Percentiles rank a stretch among this genome's conserved stretches.
Evolutionary conservation across 495 filamentous ascomycete genomes (phyloP).

Genomic region (Entonaema liquescens): DNA sequence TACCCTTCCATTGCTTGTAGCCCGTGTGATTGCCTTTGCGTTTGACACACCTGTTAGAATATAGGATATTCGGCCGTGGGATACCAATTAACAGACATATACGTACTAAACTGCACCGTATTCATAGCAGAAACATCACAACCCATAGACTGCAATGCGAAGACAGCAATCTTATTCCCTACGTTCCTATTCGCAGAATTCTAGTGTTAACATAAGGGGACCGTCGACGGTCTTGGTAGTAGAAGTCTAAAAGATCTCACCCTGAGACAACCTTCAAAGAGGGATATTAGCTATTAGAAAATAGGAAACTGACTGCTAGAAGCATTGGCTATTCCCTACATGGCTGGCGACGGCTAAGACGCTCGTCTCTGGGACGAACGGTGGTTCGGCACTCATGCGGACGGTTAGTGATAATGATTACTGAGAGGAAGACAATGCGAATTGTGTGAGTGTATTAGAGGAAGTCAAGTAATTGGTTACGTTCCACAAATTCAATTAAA

Average conservation of each 20-base stretch:
- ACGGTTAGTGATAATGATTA: not conserved
- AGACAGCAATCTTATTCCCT: slow-evolving; percentile 93
- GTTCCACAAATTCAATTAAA: slow-evolving; percentile 7
- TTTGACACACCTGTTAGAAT: slow-evolving; percentile 17
- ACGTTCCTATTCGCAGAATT: slow-evolving; percentile 73
- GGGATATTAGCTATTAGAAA: slow-evolving; percentile 46
- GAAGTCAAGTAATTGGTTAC: slow-evolving; percentile 1
- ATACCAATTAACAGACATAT: not conserved
- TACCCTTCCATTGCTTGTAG: slow-evolving; percentile 87
- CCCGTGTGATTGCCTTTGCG: slow-evolving; percentile 87
- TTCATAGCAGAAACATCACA: slow-evolving; percentile 94
- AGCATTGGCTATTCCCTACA: slow-evolving; percentile 67
- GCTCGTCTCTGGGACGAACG: slow-evolving; percentile 80
- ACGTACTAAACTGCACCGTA: slow-evolving; percentile 90
- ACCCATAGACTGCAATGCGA: slow-evolving; percentile 90
- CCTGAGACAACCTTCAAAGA: slow-evolving; percentile 76
- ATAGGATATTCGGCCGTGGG: not conserved
- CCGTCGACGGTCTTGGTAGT: slow-evolving; percentile 15
- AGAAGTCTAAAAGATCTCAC: slow-evolving; percentile 58
- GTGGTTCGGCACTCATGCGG: slow-evolving; percentile 53
- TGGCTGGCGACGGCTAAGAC: slow-evolving; percentile 96
- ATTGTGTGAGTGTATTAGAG: not conserved
- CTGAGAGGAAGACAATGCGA: not conserved
- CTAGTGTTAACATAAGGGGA: slow-evolving; percentile 28
- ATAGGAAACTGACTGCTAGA: slow-evolving; percentile 30